phyloP scores from a whole-genome alignment of 1,284 basidiomycete genomes.

The Heterobasidion occidentale region DNA sequence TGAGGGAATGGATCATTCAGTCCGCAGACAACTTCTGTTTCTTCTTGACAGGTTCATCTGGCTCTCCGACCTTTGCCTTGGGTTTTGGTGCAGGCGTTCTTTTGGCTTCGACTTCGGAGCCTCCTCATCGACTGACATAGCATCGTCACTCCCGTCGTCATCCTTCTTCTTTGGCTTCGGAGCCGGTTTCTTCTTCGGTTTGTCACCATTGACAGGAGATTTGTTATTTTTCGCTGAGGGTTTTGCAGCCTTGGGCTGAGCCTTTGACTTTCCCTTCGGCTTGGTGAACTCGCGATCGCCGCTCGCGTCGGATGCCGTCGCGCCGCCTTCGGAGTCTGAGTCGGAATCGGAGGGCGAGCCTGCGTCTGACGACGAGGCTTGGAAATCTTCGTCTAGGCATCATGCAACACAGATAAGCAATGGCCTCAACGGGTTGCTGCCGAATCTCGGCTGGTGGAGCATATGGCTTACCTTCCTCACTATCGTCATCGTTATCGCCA shows the following conservation, averaged over 20 bases:
- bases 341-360: conserved; percentile 78
- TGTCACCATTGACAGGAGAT: conserved; percentile 27
- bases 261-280: conserved; percentile 27
- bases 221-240: conserved; percentile 23
- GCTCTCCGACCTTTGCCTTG: conserved; percentile 31
- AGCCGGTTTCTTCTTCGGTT: conserved; percentile 27
- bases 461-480: conserved; percentile 63
- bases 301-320: conserved; percentile 77
- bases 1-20: background rate
- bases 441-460: conserved; percentile 2
- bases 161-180: conserved; percentile 27
- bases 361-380: conserved; percentile 74
- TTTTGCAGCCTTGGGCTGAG: conserved; percentile 30
- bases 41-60: conserved; percentile 62
- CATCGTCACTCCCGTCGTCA: conserved; percentile 23
- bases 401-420: background rate
- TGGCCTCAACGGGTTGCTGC: background rate
- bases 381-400: conserved; percentile 75
- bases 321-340: conserved; percentile 66
- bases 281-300: conserved; percentile 59
- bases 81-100: conserved; percentile 37
- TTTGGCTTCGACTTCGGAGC: conserved; percentile 41
- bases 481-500: conserved; percentile 69
- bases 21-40: conserved; percentile 44
- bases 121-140: conserved; percentile 24